Conservation (phyloP, 1,284 basidiomycete genomes). For the Moesziomyces sp. region DNA sequence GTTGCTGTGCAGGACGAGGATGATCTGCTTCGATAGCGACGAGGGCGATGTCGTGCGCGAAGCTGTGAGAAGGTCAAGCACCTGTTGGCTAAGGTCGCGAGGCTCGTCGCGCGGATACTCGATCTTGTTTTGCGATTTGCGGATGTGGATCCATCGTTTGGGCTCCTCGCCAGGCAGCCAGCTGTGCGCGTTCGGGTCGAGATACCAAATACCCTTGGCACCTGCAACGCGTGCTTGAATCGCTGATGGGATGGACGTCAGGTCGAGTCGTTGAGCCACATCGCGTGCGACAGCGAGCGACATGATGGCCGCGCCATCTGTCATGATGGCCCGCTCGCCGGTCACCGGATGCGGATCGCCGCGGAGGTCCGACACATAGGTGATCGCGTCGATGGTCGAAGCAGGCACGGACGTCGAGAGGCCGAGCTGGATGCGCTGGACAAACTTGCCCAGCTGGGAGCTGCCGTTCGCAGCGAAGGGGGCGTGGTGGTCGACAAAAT, state of each 20-base stretch:
- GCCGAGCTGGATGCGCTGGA: slow-evolving; percentile 57
- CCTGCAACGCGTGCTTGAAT: slow-evolving; percentile 61
- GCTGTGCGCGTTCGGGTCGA: slow-evolving; percentile 36
- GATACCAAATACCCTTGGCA: slow-evolving; percentile 53
- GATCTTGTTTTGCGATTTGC: slow-evolving; percentile 61
- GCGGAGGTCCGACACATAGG: slow-evolving; percentile 15
- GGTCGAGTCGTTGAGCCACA: slow-evolving; percentile 18
- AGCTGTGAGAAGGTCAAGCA: slow-evolving; percentile 31
- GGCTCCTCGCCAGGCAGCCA: slow-evolving; percentile 7
- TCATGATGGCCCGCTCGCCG: slow-evolving; percentile 24
- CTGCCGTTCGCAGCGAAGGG: slow-evolving; percentile 35
- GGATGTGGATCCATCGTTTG: slow-evolving; percentile 43
- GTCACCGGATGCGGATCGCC: slow-evolving; percentile 16
- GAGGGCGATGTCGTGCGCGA: slow-evolving; percentile 33
- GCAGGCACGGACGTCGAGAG: slow-evolving; percentile 50
- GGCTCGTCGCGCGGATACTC: slow-evolving; percentile 10
- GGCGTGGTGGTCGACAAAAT: slow-evolving; percentile 45
- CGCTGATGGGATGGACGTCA: slow-evolving; percentile 25
- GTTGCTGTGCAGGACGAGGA: slow-evolving; percentile 31
- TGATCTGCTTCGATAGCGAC: slow-evolving; percentile 48
- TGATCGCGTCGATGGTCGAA: slow-evolving; percentile 20
- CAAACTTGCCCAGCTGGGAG: slow-evolving; percentile 53
- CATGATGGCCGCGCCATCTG: slow-evolving; percentile 26
- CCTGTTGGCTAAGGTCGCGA: slow-evolving; percentile 28
- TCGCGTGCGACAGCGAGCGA: slow-evolving; percentile 27